Base-by-base conservation (phyloP, 129 eudicot genomes). In the Smallanthus sonchifolius region DNA sequence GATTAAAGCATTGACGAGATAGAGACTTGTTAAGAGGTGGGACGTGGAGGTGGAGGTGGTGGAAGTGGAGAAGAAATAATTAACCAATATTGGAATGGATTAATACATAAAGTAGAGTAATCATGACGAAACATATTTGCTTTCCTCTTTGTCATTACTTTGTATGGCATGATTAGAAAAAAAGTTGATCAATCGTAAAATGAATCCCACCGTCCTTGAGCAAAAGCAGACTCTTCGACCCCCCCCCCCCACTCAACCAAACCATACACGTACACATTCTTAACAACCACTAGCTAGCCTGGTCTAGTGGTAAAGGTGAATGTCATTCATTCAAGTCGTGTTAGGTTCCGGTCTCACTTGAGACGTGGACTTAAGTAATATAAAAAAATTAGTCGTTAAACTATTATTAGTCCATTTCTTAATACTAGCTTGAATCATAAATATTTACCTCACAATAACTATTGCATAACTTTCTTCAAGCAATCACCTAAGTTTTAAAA, bases 21-120 rank as follows among this genome's bases (percentile, higher is more conserved):
- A 39, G 37, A 72, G 60, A 70, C 61, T 35, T 36, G 70, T 56
- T 80, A 42, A 67, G 59, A 54, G 60, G 60, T 45, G 63, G 76
- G 84, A 72, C 73, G 84, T 81, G 91, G 81, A 87, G 83, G 90
- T 84, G 85, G 86, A 84, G 85, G n/a, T n/a, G 75, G 84, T 81
- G 91, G 81, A 87, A 86, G 90, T 84, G 85, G 86, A 84, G 85
- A 67, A 78, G 85, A 65, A 87, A 87, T 84, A 55, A 79, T 83
- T 70, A 79, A 64, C 42, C 47, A 68, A 69, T 62, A 84, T 78
- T 68, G 55, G 77, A 37, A 81, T 68, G 55, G 74, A 84, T 74
- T 78, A 79, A 20, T 56, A 61, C 72, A 51, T 80, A 55, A 63
- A 82, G 84, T 85, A 72, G 72, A 75, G 51, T 65, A 52, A 82